Evolutionary conservation across 345 rosid species (phyloP).

Genomic region (Citrus reticulata): DNA sequence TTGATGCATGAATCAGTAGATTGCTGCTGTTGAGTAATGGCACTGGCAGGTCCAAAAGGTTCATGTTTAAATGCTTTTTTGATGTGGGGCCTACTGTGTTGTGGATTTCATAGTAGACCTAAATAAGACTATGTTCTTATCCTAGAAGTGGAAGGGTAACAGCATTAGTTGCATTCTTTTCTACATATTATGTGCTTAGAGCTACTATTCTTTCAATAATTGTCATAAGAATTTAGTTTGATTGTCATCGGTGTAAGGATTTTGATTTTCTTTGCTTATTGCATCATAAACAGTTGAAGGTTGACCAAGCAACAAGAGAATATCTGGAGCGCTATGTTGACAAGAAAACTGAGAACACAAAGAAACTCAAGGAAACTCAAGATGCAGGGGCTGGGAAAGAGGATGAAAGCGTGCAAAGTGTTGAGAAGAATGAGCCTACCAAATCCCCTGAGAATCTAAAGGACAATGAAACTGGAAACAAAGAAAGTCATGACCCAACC

Average conservation of each 20-base stretch:
- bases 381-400: constrained; percentile 44
- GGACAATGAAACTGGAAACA: constrained; percentile 45
- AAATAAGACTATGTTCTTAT: background rate
- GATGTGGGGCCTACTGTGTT: background rate
- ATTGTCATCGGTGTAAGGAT: background rate
- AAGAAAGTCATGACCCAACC: constrained; percentile 54
- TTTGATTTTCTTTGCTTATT: constrained; percentile 11
- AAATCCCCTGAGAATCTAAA: constrained; percentile 40
- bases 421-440: constrained; percentile 42
- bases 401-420: constrained; percentile 28
- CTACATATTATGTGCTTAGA: background rate
- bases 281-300: constrained; percentile 56
- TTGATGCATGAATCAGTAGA: background rate
- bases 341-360: constrained; percentile 67
- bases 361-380: constrained; percentile 57
- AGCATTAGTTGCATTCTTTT: background rate
- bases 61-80: background rate
- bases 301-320: constrained; percentile 84
- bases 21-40: background rate
- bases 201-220: background rate
- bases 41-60: background rate
- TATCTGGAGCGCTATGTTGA: constrained; percentile 77
- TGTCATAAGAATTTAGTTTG: background rate
- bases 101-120: background rate
- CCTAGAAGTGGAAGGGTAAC: background rate